Conservation (phyloP, 805 yeast genomes). For the Myxozyma neglecta region DNA sequence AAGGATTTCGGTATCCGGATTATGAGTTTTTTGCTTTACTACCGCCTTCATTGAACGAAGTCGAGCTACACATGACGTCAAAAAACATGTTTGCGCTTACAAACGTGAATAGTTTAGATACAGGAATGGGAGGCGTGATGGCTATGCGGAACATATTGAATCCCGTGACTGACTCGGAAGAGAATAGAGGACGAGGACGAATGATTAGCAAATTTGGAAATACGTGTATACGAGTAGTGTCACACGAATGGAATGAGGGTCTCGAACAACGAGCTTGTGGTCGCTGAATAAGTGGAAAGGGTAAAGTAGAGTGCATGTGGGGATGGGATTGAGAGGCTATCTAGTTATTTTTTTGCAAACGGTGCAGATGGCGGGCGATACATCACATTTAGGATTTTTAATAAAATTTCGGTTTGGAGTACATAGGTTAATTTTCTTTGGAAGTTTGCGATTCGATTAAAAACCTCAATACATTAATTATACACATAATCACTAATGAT, state of each 20-base stretch:
- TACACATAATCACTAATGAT: conserved; percentile 23
- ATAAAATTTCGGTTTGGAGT: conserved; percentile 1
- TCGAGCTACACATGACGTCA: conserved; percentile 22
- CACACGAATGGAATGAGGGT: conserved; percentile 7
- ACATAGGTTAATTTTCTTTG: background rate
- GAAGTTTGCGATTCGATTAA: background rate
- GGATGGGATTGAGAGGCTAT: background rate
- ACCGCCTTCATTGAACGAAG: conserved; percentile 15
- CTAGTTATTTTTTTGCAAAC: too few species aligned
- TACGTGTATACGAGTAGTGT: conserved; percentile 11
- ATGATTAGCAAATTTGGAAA: conserved; percentile 16
- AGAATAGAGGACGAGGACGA: background rate
- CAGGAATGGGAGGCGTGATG: conserved; percentile 18
- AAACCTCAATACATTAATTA: background rate
- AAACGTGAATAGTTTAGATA: conserved; percentile 7
- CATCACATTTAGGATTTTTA: too few species aligned
- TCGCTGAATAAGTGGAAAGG: too few species aligned
- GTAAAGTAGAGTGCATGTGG: too few species aligned
- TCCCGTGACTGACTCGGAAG: background rate
- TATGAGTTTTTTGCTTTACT: conserved; percentile 21
- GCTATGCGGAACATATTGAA: background rate
- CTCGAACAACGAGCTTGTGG: background rate
- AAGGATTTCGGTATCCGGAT: conserved; percentile 26
- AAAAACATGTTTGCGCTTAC: conserved; percentile 13
- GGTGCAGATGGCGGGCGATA: too few species aligned